Evolutionary conservation across 306 rosid genomes (phyloP).

Genomic region (Inga oerstediana): DNA sequence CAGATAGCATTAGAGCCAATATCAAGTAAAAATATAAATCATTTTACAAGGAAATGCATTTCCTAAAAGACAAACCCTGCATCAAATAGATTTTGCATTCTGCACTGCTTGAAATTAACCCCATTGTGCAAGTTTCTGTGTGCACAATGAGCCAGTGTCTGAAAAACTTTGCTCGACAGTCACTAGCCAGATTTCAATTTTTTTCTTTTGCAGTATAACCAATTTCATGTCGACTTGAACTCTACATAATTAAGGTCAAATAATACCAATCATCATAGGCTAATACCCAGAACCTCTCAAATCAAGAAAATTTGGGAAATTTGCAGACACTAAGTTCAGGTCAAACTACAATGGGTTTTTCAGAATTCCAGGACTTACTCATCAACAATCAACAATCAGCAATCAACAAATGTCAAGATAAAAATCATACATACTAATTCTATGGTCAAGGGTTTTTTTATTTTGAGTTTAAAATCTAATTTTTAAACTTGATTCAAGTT

Average conservation of each 20-base stretch:
- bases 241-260: neutral
- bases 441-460: neutral
- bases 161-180: neutral
- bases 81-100: neutral
- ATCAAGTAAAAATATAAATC: neutral
- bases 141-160: neutral
- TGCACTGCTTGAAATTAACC: neutral
- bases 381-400: neutral
- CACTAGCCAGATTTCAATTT: neutral
- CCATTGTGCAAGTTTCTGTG: neutral
- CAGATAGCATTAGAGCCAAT: neutral
- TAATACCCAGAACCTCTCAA: neutral
- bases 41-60: neutral
- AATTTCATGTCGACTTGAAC: neutral
- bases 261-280: neutral
- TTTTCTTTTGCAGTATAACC: neutral
- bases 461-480: neutral
- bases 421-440: neutral
- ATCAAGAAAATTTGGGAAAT: neutral
- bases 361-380: neutral
- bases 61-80: neutral
- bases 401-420: neutral
- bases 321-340: neutral
- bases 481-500: neutral
- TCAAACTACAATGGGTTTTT: neutral